Base-by-base conservation (phyloP, 1,284 basidiomycete genomes). In the Sanguinoderma infundibulare region DNA sequence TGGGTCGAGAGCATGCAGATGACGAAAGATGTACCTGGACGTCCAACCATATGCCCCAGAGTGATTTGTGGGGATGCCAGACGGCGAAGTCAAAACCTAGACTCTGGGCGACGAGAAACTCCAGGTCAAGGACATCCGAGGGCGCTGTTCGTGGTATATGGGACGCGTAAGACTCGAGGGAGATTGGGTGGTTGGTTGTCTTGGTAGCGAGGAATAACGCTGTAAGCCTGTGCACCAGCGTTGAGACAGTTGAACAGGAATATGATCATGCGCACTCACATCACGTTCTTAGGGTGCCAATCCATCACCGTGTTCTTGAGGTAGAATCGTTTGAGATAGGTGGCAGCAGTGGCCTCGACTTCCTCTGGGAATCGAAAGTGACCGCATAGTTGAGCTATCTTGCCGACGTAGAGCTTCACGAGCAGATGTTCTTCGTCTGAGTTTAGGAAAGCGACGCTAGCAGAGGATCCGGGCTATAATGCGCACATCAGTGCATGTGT, bases 301-400 rank as follows among this genome's bases (percentile, higher is more conserved):
- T 99, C 96, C 96, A 99, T 98, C 56, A 96, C 95, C 1, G 96
- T 98, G 72, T 99, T 99, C 77, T 94, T 92, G 57, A 99, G 83
- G 74, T 99, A 99, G 78, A 99, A 99, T 5, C 98, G 85, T 74
- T 99, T 99, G 67, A 99, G 81, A 74, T 96, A 98, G 49, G 85
- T 89, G 60, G 94, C 87, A 0, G 96, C 95, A 0, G 96, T 98
- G 0, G 95, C 92, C 74, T 97, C 95, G 3, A 98, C 95, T 69
- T 92, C 89, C 69, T 98, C 94, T 0, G 95, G 91, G 68, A 98
- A 92, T 20, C 89, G 87, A 72, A 98, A 96, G 60, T 90, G 88
- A 1, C 86, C 86, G 70, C 93, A 98, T 55, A 98, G 82, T 66
- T 91, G 89, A 0, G 89, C 82, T n/a, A 96, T 88, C 74, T 96